A percentile compares a stretch with the other conserved stretches of the same genome.
These are phyloP conservation scores for Wickerhamomyces sp. DNA, from an alignment of 1,139 yeast species.

Conservation along the genomic window DNA sequence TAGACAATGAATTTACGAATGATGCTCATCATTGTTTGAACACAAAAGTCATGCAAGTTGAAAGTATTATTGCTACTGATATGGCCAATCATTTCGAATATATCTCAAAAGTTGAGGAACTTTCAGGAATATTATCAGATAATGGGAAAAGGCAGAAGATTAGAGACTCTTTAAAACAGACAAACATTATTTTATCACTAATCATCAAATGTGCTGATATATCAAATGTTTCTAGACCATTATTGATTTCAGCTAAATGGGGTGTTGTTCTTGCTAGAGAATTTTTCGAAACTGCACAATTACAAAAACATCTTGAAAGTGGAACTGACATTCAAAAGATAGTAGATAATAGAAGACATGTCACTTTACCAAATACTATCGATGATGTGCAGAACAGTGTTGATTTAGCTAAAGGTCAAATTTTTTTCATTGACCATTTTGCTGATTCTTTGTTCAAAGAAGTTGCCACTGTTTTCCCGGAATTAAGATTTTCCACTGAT, in stretches of 20 bases:
- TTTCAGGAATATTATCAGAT: constrained; percentile 18
- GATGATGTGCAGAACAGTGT: constrained; percentile 37
- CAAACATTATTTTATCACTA: constrained; percentile 54
- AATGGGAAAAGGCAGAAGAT: constrained; percentile 9
- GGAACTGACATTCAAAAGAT: constrained; percentile 16
- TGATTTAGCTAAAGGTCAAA: constrained; percentile 65
- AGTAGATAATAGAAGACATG: constrained; percentile 13
- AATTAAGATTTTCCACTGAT: constrained; percentile 43
- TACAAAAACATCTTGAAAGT: constrained; percentile 41
- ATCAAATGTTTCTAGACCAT: constrained; percentile 81
- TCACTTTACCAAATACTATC: constrained; percentile 26
- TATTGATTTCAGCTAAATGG: constrained; percentile 79
- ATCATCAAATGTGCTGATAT: constrained; percentile 92
- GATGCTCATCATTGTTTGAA: constrained; percentile 11
- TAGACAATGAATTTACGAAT: constrained; percentile 20
- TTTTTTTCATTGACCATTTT: constrained; percentile 78
- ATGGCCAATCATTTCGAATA: constrained; percentile 88
- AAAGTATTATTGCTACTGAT: constrained; percentile 76
- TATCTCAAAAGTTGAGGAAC: constrained; percentile 41
- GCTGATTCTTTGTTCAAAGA: constrained; percentile 72
- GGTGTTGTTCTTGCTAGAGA: constrained; percentile 74
- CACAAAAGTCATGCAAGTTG: constrained; percentile 33
- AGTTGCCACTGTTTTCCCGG: constrained; percentile 54
- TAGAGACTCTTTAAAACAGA: constrained; percentile 21
- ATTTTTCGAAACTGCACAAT: constrained; percentile 58